phyloP scores from a whole-genome alignment of 371 early-diverging fungal species.

The Gilbertella persicaria region DNA sequence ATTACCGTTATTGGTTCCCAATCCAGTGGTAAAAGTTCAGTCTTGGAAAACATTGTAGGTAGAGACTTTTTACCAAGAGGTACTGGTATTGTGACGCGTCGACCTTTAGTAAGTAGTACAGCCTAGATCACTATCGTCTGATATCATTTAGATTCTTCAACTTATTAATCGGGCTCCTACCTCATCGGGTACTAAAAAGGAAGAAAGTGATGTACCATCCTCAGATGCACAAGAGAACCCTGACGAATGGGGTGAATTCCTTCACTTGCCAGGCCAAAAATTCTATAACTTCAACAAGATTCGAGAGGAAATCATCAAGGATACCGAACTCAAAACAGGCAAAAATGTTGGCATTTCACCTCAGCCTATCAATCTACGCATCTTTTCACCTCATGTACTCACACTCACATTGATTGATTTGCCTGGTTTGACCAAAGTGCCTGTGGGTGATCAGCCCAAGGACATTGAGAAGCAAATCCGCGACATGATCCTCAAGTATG shows the following conservation, averaged over 20 bases:
- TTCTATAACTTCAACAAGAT: constrained; percentile 94
- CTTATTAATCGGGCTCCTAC: constrained; percentile 84
- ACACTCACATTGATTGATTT: constrained; percentile 98
- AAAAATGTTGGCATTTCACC: constrained; percentile 90
- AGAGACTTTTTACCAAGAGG: constrained; percentile 98
- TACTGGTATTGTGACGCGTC: constrained; percentile 93
- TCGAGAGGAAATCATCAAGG: constrained; percentile 89
- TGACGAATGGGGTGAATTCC: constrained; percentile 97
- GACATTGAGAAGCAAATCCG: constrained; percentile 98
- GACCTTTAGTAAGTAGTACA: constrained; percentile 75
- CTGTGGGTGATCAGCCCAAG: constrained; percentile 98
- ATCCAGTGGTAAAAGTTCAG: constrained; percentile 98
- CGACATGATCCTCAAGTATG: constrained; percentile 96
- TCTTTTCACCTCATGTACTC: constrained; percentile 95
- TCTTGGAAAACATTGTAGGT: constrained; percentile 99
- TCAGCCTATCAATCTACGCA: constrained; percentile 92
- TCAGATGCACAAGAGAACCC: constrained; percentile 51
- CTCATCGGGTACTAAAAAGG: constrained; percentile 18
- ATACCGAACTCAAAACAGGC: constrained; percentile 93
- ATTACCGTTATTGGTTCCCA: constrained; percentile 98
- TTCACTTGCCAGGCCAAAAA: constrained; percentile 92
- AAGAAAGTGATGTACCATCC: background rate
- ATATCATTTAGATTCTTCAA: constrained; percentile 77
- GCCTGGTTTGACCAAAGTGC: constrained; percentile 97
- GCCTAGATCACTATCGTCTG: background rate